These are phyloP conservation scores for Yueomyces sp. DNA, from an alignment of 805 yeast species.

Conservation along the genomic window DNA sequence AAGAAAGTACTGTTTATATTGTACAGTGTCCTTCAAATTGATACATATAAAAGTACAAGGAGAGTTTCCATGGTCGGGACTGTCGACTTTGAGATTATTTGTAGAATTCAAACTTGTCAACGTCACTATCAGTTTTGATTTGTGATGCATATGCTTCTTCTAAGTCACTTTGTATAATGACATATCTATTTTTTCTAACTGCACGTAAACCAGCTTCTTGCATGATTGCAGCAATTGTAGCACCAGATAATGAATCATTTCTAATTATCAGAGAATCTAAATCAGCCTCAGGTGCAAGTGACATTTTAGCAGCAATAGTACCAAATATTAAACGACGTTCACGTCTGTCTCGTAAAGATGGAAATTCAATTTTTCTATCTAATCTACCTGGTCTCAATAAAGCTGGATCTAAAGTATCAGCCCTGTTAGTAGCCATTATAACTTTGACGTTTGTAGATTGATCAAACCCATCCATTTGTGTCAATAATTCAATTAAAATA, in stretches of 20 bases:
- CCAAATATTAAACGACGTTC: conserved; percentile 94
- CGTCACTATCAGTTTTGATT: conserved; percentile 90
- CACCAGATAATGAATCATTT: conserved; percentile 95
- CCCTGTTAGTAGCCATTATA: conserved; percentile 98
- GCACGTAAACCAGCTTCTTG: conserved; percentile 99
- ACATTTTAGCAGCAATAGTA: conserved; percentile 94
- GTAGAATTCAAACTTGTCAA: conserved; percentile 95
- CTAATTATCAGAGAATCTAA: conserved; percentile 88
- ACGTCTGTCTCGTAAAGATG: conserved; percentile 90
- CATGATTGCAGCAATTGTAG: conserved; percentile 96
- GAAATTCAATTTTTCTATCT: conserved; percentile 97
- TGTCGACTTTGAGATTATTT: conserved; percentile 31
- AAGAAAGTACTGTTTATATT: not conserved
- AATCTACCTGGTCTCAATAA: conserved; percentile 95
- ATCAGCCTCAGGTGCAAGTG: conserved; percentile 95
- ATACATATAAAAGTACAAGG: not conserved
- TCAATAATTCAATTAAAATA: conserved; percentile 83
- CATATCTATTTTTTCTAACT: conserved; percentile 94
- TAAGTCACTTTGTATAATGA: conserved; percentile 86
- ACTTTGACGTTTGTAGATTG: conserved; percentile 92
- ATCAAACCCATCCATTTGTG: conserved; percentile 99
- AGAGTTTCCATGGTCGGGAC: not conserved
- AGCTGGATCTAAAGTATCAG: conserved; percentile 98
- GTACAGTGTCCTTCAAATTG: too few relatives aligned
- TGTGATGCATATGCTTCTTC: conserved; percentile 97